Conservation (phyloP, 2,329 filamentous ascomycete genomes). For the Talaromyces sp. region DNA sequence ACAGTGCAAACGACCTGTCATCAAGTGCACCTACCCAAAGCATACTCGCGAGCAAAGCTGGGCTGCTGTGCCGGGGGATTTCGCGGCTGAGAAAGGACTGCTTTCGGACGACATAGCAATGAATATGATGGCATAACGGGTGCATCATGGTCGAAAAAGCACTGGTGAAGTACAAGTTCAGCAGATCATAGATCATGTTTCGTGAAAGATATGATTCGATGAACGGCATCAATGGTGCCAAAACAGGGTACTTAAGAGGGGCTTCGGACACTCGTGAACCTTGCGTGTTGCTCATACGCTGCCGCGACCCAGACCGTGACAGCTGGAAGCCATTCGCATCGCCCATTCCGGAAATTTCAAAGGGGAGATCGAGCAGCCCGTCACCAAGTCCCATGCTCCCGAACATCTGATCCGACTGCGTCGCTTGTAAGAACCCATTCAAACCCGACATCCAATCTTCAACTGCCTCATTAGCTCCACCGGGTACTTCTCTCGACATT, state of each 20-base stretch:
- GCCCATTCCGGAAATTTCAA: conserved; percentile 11
- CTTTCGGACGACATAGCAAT: conserved; percentile 85
- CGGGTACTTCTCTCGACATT: conserved; percentile 14
- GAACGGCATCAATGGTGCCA: conserved; percentile 76
- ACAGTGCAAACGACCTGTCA: conserved; percentile 78
- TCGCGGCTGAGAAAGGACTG: conserved; percentile 77
- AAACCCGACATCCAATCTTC: conserved; percentile 13
- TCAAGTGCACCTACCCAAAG: conserved; percentile 96
- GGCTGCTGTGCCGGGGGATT: conserved; percentile 73
- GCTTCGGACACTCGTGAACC: conserved; percentile 18
- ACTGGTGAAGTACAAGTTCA: conserved; percentile 87
- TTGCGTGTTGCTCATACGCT: conserved; percentile 47
- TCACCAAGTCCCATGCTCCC: conserved; percentile 9
- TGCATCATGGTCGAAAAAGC: conserved; percentile 83
- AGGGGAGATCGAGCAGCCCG: conserved; percentile 8
- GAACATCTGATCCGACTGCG: conserved; percentile 7
- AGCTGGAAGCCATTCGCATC: conserved; percentile 35
- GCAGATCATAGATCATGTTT: conserved; percentile 74
- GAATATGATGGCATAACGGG: conserved; percentile 82
- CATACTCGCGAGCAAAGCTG: conserved; percentile 84
- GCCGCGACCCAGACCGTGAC: conserved; percentile 51
- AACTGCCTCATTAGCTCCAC: conserved; percentile 2
- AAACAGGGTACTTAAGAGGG: conserved; percentile 69
- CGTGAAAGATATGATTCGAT: conserved; percentile 72
- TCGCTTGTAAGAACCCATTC: conserved; percentile 8